Base-by-base conservation (phyloP, 805 yeast genomes). In the Lachancea lanzarotensis region DNA sequence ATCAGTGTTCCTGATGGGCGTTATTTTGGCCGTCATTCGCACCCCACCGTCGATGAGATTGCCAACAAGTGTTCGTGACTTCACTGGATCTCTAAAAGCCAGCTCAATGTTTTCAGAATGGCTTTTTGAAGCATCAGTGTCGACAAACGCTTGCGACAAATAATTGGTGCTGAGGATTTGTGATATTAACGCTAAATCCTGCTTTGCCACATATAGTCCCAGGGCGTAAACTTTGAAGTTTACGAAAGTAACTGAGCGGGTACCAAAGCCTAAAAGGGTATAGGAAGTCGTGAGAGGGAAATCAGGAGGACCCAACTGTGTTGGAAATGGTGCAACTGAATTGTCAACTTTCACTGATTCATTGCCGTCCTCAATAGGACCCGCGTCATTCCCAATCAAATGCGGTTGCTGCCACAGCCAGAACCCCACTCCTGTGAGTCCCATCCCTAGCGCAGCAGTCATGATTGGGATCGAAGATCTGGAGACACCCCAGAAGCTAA, bases 1-100 rank as follows among this genome's bases (percentile, higher is more conserved):
- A 65, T 91, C 97, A 1, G 98, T 91, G 62, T 85, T 88, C 59
- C 96, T 77, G 15, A 83, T 80, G 0, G 98, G 97, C 10, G 84
- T 81, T 47, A 91, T 82, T 50, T 95, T 72, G 20, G 89, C 82
- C 37, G 81, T 69, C 53, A 88, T 74, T 46, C 79, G 74, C 30
- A 83, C 75, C 12, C 80, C 77, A 10, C 76, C 63, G 35, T 76
- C 78, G 34, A 89, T 59, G 38, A 90, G 66, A 44, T 74, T 71
- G 16, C 74, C 72, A 25, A 87, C 63, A 16, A 87, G 56, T 2
- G 74, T 69, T 9, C 70, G 67, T 0, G 91, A 79, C 27, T 69
- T 59, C 7, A 64, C 68, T 1, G 76, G 71, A 55, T 82, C 82
- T 22, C 72, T 63, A 39, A 82, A 68, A 0, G 76, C 78, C 3